Percentiles rank a stretch among this genome's conserved stretches.
These are phyloP conservation scores for Rhododendron simsii DNA, from an alignment of 148 eudicot genomes.

Conservation along the genomic window DNA sequence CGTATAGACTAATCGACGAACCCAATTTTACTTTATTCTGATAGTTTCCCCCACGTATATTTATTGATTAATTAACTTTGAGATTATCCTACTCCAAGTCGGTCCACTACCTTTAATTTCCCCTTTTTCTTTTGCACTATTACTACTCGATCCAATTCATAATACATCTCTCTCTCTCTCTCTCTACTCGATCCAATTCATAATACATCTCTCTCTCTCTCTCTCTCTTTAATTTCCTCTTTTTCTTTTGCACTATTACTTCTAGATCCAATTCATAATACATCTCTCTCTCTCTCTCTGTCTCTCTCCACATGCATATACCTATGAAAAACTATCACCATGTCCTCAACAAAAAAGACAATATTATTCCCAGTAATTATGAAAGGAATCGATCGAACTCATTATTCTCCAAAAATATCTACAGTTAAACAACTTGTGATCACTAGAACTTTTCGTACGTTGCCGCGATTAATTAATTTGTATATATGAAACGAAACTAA, in stretches of 20 bases:
- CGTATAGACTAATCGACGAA: background rate
- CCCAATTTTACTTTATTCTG: background rate
- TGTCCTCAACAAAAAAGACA: too few relatives aligned
- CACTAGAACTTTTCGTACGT: too few relatives aligned
- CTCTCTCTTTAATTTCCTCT: background rate
- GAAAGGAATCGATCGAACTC: too few relatives aligned
- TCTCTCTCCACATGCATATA: background rate
- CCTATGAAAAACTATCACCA: too few relatives aligned
- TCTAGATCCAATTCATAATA: background rate
- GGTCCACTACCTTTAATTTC: background rate
- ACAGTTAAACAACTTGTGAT: too few relatives aligned
- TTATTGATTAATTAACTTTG: background rate
- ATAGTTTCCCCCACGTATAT: background rate
- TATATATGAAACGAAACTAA: too few relatives aligned
- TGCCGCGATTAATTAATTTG: too few relatives aligned
- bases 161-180: background rate
- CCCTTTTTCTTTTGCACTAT: background rate
- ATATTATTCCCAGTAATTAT: too few relatives aligned
- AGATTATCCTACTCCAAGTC: background rate
- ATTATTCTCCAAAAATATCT: too few relatives aligned
- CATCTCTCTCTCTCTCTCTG: background rate
- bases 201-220: slow-evolving; percentile 4
- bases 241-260: background rate
- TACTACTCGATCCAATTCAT: background rate
- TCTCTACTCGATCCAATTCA: too few relatives aligned